phyloP scores from a whole-genome alignment of 1,139 yeast genomes.

The Geotrichum fermentans region DNA sequence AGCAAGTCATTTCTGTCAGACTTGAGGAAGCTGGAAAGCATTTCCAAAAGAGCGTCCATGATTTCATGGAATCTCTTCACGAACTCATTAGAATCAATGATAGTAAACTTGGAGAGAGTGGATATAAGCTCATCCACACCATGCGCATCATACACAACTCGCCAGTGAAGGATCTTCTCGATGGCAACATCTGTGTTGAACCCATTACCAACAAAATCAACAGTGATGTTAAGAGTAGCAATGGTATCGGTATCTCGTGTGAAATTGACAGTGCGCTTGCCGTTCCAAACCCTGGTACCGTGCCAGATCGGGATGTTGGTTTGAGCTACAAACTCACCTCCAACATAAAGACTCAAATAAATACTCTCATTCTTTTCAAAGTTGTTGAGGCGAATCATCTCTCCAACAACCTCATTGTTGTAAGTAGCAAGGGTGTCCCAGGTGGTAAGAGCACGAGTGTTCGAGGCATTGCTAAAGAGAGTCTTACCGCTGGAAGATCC shows the following conservation, averaged over 20 bases:
- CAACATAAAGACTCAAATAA: slow-evolving; percentile 54
- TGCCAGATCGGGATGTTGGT: slow-evolving; percentile 39
- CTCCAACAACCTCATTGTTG: slow-evolving; percentile 72
- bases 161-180: slow-evolving; percentile 56
- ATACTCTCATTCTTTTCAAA: slow-evolving; percentile 54
- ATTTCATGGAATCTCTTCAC: slow-evolving; percentile 34
- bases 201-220: slow-evolving; percentile 66
- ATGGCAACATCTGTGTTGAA: slow-evolving; percentile 59
- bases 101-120: slow-evolving; percentile 30
- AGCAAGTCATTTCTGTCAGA: slow-evolving; percentile 29
- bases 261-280: slow-evolving; percentile 28
- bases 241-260: slow-evolving; percentile 26
- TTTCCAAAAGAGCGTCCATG: slow-evolving; percentile 42
- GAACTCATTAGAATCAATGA: slow-evolving; percentile 31
- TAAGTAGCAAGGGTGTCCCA: slow-evolving; percentile 81
- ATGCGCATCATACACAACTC: slow-evolving; percentile 41
- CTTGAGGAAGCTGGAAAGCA: slow-evolving; percentile 29
- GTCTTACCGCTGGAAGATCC: slow-evolving; percentile 30
- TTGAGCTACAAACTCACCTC: slow-evolving; percentile 59
- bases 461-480: slow-evolving; percentile 55
- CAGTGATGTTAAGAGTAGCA: slow-evolving; percentile 39
- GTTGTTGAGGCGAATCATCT: slow-evolving; percentile 56
- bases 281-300: slow-evolving; percentile 30
- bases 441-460: slow-evolving; percentile 47
- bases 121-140: slow-evolving; percentile 32